Conservation (phyloP, 108 stramenopile species). For the Cyclotella atomus region DNA sequence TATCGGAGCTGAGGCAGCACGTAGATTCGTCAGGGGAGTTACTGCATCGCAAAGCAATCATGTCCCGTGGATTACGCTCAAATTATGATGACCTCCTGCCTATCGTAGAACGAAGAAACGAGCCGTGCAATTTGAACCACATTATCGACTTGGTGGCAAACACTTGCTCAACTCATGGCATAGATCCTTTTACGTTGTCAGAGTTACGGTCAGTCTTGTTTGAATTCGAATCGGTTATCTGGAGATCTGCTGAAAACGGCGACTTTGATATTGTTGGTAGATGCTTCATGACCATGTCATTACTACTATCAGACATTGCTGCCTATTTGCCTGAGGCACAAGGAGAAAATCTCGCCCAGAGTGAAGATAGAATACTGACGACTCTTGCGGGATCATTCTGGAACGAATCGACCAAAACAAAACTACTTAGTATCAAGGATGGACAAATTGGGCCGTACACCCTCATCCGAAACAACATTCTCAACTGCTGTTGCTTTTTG, state of each 20-base stretch:
- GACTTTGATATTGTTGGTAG: conserved; percentile 65
- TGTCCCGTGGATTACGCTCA: background rate
- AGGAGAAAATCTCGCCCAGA: background rate
- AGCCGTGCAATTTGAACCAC: conserved; percentile 29
- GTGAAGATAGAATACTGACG: background rate
- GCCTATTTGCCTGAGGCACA: conserved; percentile 5
- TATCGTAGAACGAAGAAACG: conserved; percentile 32
- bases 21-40: conserved; percentile 63
- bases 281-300: conserved; percentile 50
- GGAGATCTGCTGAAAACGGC: conserved; percentile 21
- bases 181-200: background rate
- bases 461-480: background rate
- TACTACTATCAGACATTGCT: conserved; percentile 18
- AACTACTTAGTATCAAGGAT: background rate
- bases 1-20: conserved; percentile 57
- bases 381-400: conserved; percentile 2
- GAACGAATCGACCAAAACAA: background rate
- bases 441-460: conserved; percentile 11
- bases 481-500: conserved; percentile 24
- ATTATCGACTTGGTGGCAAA: conserved; percentile 28
- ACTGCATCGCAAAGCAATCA: conserved; percentile 41
- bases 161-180: background rate
- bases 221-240: conserved; percentile 40
- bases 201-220: conserved; percentile 4
- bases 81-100: background rate